phyloP scores from a whole-genome alignment of 805 yeast genomes.

The Saccharomycopsis schoenii region DNA sequence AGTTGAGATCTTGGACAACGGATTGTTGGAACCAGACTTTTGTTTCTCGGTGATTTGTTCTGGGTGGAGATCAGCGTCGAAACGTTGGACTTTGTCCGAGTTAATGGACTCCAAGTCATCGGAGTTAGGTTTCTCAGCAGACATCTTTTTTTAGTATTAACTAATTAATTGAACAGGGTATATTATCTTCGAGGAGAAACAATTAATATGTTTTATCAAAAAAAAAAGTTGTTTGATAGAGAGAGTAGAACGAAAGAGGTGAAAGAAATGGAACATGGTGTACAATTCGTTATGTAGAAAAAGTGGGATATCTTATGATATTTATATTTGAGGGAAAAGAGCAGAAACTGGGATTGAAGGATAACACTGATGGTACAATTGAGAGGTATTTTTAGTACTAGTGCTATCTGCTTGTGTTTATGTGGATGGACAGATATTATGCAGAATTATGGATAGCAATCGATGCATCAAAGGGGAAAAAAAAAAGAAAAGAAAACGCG shows the following conservation, averaged over 20 bases:
- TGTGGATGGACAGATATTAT: background rate
- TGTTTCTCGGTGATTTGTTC: slow-evolving; percentile 1
- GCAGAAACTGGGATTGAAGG: background rate
- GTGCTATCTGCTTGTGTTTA: background rate
- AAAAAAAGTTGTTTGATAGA: too few species aligned
- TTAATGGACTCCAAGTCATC: slow-evolving; percentile 1
- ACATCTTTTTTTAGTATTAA: background rate
- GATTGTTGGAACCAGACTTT: background rate
- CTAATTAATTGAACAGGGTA: background rate
- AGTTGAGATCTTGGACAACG: slow-evolving; percentile 5
- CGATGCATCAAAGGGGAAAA: background rate
- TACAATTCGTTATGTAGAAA: too few species aligned
- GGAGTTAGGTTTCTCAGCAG: slow-evolving; percentile 1
- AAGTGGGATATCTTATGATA: background rate
- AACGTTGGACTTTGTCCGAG: slow-evolving; percentile 6
- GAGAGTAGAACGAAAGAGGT: too few species aligned
- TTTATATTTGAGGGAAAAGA: background rate
- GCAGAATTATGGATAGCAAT: background rate
- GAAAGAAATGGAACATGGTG: too few species aligned
- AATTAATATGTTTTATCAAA: too few species aligned
- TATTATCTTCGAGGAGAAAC: too few species aligned
- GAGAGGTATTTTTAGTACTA: background rate
- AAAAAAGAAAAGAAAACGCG: too few species aligned
- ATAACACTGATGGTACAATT: background rate
- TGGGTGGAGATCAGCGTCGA: slow-evolving; percentile 4